phyloP scores from a whole-genome alignment of 306 rosid genomes.

The Dalbergia cochinchinensis region DNA sequence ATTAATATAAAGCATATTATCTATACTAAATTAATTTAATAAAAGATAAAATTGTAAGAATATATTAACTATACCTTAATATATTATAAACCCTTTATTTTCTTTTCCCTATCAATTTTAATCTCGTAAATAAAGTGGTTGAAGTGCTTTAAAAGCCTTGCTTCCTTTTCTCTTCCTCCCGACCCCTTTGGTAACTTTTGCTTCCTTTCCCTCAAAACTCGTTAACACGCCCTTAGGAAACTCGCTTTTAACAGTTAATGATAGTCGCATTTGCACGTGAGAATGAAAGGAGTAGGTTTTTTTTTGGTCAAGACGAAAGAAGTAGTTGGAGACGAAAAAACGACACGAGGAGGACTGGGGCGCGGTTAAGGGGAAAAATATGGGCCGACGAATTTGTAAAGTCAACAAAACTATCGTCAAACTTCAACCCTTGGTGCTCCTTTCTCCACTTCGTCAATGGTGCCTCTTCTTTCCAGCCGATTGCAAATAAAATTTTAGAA shows the following conservation, averaged over 20 bases:
- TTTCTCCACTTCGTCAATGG: not conserved
- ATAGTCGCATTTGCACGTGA: conserved; percentile 8
- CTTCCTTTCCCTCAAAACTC: no score
- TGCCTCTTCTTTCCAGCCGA: conserved; percentile 18
- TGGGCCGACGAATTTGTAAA: conserved; percentile 22
- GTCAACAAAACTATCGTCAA: conserved; percentile 38
- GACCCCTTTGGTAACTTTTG: no score
- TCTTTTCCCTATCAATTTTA: no score
- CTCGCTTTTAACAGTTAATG: not conserved
- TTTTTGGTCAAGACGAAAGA: not conserved
- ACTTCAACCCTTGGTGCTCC: not conserved
- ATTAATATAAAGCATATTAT: no score
- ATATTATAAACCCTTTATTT: no score
- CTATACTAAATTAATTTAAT: no score
- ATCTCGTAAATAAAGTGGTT: no score
- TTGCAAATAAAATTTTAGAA: conserved; percentile 3
- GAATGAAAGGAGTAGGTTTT: not conserved
- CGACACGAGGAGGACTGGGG: not conserved
- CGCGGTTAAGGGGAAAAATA: not conserved
- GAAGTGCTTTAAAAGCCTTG: no score
- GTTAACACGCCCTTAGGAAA: no score
- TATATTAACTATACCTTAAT: no score
- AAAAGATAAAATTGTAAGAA: no score
- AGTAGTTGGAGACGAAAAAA: not conserved
- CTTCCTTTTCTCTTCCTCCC: no score